Base-by-base conservation (phyloP, 2,329 filamentous ascomycete species). In the Trichoderma polysporum region DNA sequence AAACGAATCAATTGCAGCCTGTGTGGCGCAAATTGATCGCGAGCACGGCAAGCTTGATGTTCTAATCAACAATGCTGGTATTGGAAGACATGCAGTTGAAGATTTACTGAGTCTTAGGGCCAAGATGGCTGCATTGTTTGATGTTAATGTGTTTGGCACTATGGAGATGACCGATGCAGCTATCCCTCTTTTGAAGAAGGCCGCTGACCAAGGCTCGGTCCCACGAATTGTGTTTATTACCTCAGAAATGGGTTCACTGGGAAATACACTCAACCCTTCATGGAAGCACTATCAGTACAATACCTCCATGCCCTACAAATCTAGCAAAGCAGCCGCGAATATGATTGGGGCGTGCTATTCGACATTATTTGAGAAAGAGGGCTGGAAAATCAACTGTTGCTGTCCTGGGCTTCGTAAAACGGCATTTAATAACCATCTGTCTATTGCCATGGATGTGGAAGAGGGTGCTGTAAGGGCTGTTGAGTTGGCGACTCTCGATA, bases 291-390 rank as follows among this genome's bases (percentile, higher is more conserved):
- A 63, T 9, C 37, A 63, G 27, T 19, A 53, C 37, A 63, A 63
- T 17, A 54, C 25, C 1, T 63, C 60, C 12, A 27, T 63, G n/a
- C 49, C 60, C 8, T 63, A 63, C n/a, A 63, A 63, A 13, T 63
- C 60, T 3, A 63, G 60, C 60, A 63, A 63, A 12, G 60, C 60
- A 3, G 60, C 60, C 4, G 60, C 47, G 13, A 63, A 63, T n/a
- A 63, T 63, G 60, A 63, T 63, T 45, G 60, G 60, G 3, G 60
- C 60, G 7, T 63, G 60, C 12, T 63, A 45, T 15, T 63, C 60
- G n/a, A 54, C 60, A 1, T 27, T 64, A 0, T 64, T 56, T 15
- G 27, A 64, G 37, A 29, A 47, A 12, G 1, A 56, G 19, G 61
- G 61, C 19, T 64, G 50, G 60, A 63, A 63, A n/a, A 19, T 63